Evolutionary conservation across 2,329 filamentous ascomycete genomes (phyloP), one percentile per base, ranked within the genome.

Genomic region (Setomelanomma holmii): DNA sequence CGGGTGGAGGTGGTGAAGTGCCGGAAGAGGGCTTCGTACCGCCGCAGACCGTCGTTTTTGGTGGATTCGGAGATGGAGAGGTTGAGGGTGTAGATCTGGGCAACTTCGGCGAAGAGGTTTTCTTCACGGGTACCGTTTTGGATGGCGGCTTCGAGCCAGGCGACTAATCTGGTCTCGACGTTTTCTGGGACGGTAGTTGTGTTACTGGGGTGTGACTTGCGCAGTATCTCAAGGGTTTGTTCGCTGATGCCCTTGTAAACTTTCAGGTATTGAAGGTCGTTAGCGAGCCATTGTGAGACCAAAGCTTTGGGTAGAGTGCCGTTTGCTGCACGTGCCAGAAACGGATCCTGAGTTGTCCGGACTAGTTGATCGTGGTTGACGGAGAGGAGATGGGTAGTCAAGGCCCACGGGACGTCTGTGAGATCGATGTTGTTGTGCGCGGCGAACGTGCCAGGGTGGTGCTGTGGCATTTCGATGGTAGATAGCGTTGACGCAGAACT

Each of bases 241-340:
- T 43, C 40, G 22, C 44, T 48, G 42, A 72, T 7, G 17, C 30
- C 40, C 22, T 49, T 67, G 45, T 73, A 73, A 49, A 66, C 66
- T 44, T 63, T 62, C 45, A 73, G 63, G 44, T 74, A 74, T 11
- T 71, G 57, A 1, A 66, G 58, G 36, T 74, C 71, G 27, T 73
- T 71, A 38, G 68, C 67, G 14, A 74, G 67, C 71, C 71, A 74
- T 45, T 66, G 53, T 3, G 68, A 63, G n/a, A 73, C 62, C 8
- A 63, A 21, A 4, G 54, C n/a, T 45, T 72, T 72, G 8, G 69
- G 56, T 10, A 73, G 58, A n/a, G 53, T 60, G 4, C 69, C 69
- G 16, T 64, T 60, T 12, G 71, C 71, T 20, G 71, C 71, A 12
- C 48, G 60, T 4, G 57, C 49, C 11, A 73, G 61, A 55, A 73